These are phyloP conservation scores for Starmerella stigmatis DNA, from an alignment of 805 yeast species.

Conservation along the genomic window DNA sequence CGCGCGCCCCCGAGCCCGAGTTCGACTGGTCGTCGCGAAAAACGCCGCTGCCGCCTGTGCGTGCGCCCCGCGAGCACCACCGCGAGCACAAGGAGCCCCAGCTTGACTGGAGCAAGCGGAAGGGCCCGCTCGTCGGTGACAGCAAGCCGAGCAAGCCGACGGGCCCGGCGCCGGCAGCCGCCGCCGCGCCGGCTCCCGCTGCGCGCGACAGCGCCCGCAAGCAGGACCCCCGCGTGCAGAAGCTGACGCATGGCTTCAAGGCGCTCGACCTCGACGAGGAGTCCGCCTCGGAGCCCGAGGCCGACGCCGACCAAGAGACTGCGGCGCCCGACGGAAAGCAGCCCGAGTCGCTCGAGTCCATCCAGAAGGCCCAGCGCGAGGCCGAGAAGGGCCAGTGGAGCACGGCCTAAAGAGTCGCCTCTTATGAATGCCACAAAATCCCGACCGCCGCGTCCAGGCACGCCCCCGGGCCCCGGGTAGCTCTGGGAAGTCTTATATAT, in stretches of 20 bases:
- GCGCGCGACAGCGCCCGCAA: constrained; percentile 25
- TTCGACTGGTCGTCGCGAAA: constrained; percentile 36
- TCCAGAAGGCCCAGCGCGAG: constrained; percentile 22
- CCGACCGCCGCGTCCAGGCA: no score
- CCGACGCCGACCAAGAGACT: constrained; percentile 1
- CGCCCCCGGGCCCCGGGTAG: no score
- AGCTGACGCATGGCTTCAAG: constrained; percentile 25
- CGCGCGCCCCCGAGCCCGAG: constrained; percentile 34
- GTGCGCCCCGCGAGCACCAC: constrained; percentile 3
- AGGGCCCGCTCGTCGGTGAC: constrained; percentile 6
- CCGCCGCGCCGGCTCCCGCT: constrained; percentile 21
- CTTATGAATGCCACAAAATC: not conserved
- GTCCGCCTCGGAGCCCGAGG: constrained; percentile 18
- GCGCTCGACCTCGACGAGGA: constrained; percentile 21
- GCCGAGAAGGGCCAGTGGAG: constrained; percentile 15
- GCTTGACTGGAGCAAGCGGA: constrained; percentile 18
- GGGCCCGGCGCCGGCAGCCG: constrained; percentile 3
- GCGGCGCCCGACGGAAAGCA: not conserved
- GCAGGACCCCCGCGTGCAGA: constrained; percentile 20
- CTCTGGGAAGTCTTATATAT: no score
- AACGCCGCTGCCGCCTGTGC: constrained; percentile 6
- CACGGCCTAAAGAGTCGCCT: constrained; percentile 8
- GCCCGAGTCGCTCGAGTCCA: constrained; percentile 16
- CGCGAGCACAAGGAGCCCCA: constrained; percentile 17
- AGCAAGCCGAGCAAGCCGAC: constrained; percentile 29